A percentile compares a stretch with the other conserved stretches of the same genome.
These are phyloP conservation scores for Citrullus mucosospermus DNA, from an alignment of 306 rosid species.

Conservation along the genomic window DNA sequence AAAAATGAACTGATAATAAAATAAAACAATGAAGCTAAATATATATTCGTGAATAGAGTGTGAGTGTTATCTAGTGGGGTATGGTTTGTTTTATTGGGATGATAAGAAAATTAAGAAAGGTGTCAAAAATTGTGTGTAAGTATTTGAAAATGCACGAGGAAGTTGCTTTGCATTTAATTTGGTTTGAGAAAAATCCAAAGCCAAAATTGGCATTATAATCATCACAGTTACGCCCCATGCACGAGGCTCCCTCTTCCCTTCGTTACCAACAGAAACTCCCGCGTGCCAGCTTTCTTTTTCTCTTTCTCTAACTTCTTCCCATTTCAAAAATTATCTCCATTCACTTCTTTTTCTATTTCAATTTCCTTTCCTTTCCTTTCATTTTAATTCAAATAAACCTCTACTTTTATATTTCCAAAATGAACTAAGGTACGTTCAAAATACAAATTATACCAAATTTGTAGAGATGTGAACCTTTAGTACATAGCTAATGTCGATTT, in stretches of 20 bases:
- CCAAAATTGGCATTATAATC: neutral
- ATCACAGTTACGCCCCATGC: neutral
- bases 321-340: neutral
- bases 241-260: neutral
- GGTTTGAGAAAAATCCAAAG: neutral
- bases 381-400: neutral
- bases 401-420: too few species aligned
- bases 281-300: neutral
- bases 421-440: too few species aligned
- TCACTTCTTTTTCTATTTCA: too few species aligned
- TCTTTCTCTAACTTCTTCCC: too few species aligned
- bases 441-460: too few species aligned
- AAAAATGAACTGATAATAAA: too few species aligned
- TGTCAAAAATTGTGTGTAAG: neutral
- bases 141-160: conserved; percentile 6
- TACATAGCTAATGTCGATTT: too few species aligned
- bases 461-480: too few species aligned
- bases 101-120: neutral
- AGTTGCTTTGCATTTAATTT: neutral
- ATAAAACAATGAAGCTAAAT: too few species aligned
- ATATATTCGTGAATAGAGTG: too few species aligned
- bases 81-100: neutral
- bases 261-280: neutral
- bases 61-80: too few species aligned
- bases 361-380: neutral